Conservation (phyloP, 176 grass and related monocot genomes). For the Leersia perrieri region DNA sequence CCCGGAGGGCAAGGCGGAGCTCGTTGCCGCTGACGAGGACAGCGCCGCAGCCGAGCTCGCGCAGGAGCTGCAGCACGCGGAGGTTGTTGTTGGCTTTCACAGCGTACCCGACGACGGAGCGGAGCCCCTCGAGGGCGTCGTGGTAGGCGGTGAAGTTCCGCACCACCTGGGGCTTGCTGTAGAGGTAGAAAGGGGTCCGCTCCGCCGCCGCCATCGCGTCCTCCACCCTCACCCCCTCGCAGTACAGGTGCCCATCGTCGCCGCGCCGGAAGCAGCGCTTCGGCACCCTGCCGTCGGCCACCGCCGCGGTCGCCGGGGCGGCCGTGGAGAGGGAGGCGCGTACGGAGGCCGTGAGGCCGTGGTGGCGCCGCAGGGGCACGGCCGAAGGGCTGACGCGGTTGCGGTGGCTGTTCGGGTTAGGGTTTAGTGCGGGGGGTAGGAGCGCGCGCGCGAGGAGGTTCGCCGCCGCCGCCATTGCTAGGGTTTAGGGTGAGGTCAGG, state of each 20-base stretch:
- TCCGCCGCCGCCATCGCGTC: slow-evolving; percentile 73
- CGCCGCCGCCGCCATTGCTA: slow-evolving; percentile 66
- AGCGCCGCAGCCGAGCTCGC: slow-evolving; percentile 69
- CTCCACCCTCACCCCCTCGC: slow-evolving; percentile 70
- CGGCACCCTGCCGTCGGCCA: neutral
- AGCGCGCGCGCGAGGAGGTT: slow-evolving; percentile 45
- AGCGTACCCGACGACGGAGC: slow-evolving; percentile 78
- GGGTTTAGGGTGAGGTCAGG: neutral
- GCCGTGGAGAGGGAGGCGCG: slow-evolving; percentile 48
- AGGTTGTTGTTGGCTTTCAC: slow-evolving; percentile 96
- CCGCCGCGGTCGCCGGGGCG: neutral
- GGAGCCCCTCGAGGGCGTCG: slow-evolving; percentile 73
- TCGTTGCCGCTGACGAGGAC: slow-evolving; percentile 96
- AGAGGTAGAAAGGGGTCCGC: slow-evolving; percentile 91
- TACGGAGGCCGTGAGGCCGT: neutral
- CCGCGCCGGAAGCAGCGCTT: slow-evolving; percentile 74
- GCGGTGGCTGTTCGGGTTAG: neutral
- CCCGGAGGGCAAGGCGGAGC: slow-evolving; percentile 63
- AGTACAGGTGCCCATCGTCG: slow-evolving; percentile 72
- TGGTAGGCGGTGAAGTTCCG: slow-evolving; percentile 75
- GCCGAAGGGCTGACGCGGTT: neutral
- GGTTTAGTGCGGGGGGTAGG: slow-evolving; percentile 20
- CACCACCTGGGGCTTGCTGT: slow-evolving; percentile 89
- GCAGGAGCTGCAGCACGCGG: slow-evolving; percentile 70
- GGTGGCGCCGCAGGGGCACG: slow-evolving; percentile 2